Base-by-base conservation (phyloP, 2,329 filamentous ascomycete species). In the Pseudogymnoascus verrucosus region DNA sequence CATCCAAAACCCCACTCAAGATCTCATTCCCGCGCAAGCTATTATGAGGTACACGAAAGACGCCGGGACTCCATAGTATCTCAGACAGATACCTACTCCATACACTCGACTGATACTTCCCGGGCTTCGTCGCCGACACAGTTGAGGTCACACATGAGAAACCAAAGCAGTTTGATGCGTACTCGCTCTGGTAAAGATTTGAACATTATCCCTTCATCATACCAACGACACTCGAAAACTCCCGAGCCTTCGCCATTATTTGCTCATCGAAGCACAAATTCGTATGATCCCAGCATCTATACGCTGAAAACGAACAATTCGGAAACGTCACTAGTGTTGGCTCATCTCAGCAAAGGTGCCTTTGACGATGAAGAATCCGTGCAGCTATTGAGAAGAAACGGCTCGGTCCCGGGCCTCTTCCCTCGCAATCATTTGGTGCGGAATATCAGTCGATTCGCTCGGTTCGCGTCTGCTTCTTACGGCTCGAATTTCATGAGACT, bases 381-480 rank as follows among this genome's bases (percentile, higher is more conserved):
- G 5, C 68, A 71, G 23, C 60, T 60, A n/a, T 61, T 74, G n/a
- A 68, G 67, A 31, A 66, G 69, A 31, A 82, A 82, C 1, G 85
- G 85, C 0, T 78, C 76, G 57, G 78, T 87, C 1, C 79, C 82
- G 36, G 84, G 83, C 0, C 79, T 84, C 60, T 88, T 88, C 61
- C 86, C 86, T 0, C 74, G 77, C 4, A 80, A 79, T 34, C 85
- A 87, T 67, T 76, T 89, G 6, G 76, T 88, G 8, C 78, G 80
- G 34, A 89, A 87, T 69, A 83, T 88, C 23, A 82, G 82, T 2
- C 78, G 86, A 37, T 89, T 87, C 66, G 86, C 88, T 76, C 80
- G 84, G 2, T 89, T 87, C 69, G 85, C 86, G 1, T 88, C 86
- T 1, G 86, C 86, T 0, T 84, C 84, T 0, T 89, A 89, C 64